Percentiles rank a stretch among this genome's conserved stretches.
Evolutionary conservation across 495 filamentous ascomycete genomes (phyloP).

Genomic region (Entonaema liquescens): DNA sequence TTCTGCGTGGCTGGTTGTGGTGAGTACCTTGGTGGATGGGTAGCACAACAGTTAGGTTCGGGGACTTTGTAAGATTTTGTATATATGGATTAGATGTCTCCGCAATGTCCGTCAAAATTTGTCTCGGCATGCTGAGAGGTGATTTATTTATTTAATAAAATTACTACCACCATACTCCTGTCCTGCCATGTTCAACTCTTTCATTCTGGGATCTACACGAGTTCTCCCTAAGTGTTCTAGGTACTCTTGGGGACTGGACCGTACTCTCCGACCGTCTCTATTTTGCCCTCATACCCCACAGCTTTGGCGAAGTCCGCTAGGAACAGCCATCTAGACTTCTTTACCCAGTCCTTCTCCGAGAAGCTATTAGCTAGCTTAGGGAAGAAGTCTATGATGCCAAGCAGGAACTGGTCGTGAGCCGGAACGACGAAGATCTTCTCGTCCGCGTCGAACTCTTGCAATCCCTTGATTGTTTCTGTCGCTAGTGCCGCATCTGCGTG

Average conservation of each 20-base stretch:
- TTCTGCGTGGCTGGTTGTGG: too few relatives aligned
- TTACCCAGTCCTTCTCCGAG: conserved; percentile 60
- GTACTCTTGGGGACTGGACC: background rate
- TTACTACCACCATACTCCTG: background rate
- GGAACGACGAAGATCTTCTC: conserved; percentile 60
- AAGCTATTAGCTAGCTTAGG: conserved; percentile 61
- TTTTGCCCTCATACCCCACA: conserved; percentile 42
- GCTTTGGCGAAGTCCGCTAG: conserved; percentile 61
- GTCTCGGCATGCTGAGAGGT: too few relatives aligned
- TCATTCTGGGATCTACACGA: background rate
- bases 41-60: too few relatives aligned
- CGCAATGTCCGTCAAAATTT: too few relatives aligned
- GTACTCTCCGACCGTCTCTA: conserved; percentile 27
- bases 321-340: conserved; percentile 62
- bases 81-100: too few relatives aligned
- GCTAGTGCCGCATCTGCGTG: conserved; percentile 44
- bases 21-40: too few relatives aligned
- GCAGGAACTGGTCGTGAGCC: conserved; percentile 62
- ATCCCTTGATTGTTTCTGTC: conserved; percentile 51
- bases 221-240: background rate
- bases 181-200: too few relatives aligned
- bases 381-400: conserved; percentile 59
- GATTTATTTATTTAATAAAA: background rate
- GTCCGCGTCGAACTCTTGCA: conserved; percentile 61
- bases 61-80: too few relatives aligned